Percentiles rank a stretch among this genome's conserved stretches.
phyloP scores from a whole-genome alignment of 345 rosid genomes.

The Raphanus sativus region DNA sequence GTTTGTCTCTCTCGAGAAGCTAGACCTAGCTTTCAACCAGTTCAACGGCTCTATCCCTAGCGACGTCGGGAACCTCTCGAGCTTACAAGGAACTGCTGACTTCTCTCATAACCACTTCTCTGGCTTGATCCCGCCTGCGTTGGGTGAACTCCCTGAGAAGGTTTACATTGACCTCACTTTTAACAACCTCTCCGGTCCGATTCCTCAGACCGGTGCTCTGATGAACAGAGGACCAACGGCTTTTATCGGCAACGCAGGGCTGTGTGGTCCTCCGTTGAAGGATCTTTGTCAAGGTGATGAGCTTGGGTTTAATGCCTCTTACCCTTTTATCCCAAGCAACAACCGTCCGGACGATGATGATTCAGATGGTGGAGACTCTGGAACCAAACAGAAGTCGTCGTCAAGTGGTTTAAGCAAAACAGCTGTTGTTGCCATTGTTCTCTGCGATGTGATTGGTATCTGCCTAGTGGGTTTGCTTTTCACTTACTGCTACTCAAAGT shows the following conservation, averaged over 20 bases:
- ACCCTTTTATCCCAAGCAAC: constrained; percentile 72
- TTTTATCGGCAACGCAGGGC: constrained; percentile 81
- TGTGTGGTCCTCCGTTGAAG: constrained; percentile 91
- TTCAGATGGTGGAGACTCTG: constrained; percentile 32
- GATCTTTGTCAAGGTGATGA: constrained; percentile 59
- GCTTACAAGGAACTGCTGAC: constrained; percentile 93
- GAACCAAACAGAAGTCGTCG: constrained; percentile 45
- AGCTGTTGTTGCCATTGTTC: constrained; percentile 64
- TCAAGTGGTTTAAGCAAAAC: constrained; percentile 63
- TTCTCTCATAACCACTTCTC: constrained; percentile 76
- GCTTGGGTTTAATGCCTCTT: constrained; percentile 54
- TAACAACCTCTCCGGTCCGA: constrained; percentile 87
- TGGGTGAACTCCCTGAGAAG: constrained; percentile 89
- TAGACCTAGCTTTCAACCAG: constrained; percentile 77
- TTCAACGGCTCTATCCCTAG: constrained; percentile 70
- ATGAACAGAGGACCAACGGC: constrained; percentile 96
- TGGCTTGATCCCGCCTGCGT: constrained; percentile 78
- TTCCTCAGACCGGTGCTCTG: constrained; percentile 92
- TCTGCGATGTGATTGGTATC: constrained; percentile 81
- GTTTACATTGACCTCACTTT: constrained; percentile 89
- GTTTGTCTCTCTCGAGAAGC: constrained; percentile 67
- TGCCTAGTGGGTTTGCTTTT: constrained; percentile 81
- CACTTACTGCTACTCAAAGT: constrained; percentile 74
- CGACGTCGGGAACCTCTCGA: constrained; percentile 80
- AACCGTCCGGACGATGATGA: too few relatives aligned